A percentile compares a stretch with the other conserved stretches of the same genome.
Conservation (phyloP, 2,329 filamentous ascomycete genomes). For the Aaosphaeria pasadenensis region DNA sequence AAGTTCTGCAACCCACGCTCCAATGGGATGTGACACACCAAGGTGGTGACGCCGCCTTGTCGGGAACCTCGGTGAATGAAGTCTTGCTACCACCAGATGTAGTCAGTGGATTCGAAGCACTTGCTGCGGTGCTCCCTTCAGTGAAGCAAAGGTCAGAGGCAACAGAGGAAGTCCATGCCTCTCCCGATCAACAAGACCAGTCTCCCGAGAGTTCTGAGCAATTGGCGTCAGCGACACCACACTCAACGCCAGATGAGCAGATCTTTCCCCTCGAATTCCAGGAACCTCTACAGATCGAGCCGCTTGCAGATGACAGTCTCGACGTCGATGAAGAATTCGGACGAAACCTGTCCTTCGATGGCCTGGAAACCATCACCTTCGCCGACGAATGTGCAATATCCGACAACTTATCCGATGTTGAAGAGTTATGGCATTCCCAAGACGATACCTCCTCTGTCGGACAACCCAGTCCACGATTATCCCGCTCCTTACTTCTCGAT, state of each 20-base stretch:
- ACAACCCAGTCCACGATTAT: slow-evolving; percentile 26
- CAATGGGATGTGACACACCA: slow-evolving; percentile 13
- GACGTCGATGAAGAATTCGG: slow-evolving; percentile 19
- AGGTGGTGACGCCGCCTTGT: neutral
- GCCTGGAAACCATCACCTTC: slow-evolving; percentile 13
- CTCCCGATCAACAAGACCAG: neutral
- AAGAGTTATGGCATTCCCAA: slow-evolving; percentile 15
- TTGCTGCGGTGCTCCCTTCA: slow-evolving; percentile 34
- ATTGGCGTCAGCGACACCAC: no score
- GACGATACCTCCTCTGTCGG: slow-evolving; percentile 12
- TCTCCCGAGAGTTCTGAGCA: neutral
- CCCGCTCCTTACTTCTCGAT: slow-evolving; percentile 37
- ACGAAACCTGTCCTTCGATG: slow-evolving; percentile 10
- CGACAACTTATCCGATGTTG: slow-evolving; percentile 7
- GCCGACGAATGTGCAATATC: slow-evolving; percentile 7
- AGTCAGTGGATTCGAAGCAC: slow-evolving; percentile 31
- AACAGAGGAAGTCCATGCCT: slow-evolving; percentile 5
- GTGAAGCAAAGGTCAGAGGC: slow-evolving; percentile 19
- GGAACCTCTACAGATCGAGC: slow-evolving; percentile 24
- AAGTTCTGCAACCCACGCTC: slow-evolving; percentile 38
- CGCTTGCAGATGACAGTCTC: slow-evolving; percentile 17
- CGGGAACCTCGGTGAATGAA: neutral
- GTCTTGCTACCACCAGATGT: slow-evolving; percentile 25
- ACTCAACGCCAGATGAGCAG: no score
- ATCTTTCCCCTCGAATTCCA: slow-evolving; percentile 6